Percentiles rank a stretch among this genome's conserved stretches.
Conservation (phyloP, 306 rosid species). For the Sophora flavescens region DNA sequence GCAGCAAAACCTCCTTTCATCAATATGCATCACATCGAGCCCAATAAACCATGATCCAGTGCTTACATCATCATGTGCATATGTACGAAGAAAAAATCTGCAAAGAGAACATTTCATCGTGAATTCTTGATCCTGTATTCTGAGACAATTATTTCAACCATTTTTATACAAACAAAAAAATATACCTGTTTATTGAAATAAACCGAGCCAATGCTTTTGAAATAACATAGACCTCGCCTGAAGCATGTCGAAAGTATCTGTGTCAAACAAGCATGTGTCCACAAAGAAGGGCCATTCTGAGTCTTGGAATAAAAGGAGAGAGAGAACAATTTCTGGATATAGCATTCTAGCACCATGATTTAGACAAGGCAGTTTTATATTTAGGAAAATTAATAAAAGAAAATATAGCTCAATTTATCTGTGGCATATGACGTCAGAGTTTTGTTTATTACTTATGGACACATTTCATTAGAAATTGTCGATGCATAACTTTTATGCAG, state of each 20-base stretch:
- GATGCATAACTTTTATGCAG: slow-evolving; percentile 4
- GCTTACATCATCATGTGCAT: slow-evolving; percentile 75
- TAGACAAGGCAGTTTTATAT: slow-evolving; percentile 14
- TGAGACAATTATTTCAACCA: slow-evolving; percentile 26
- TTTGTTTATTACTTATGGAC: not conserved
- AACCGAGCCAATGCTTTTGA: slow-evolving; percentile 76
- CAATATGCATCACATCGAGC: slow-evolving; percentile 64
- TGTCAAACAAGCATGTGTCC: slow-evolving; percentile 38
- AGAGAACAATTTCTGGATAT: slow-evolving; percentile 18
- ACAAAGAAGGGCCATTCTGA: not conserved
- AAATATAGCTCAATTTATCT: slow-evolving; percentile 1
- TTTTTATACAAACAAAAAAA: slow-evolving; percentile 11
- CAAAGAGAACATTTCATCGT: slow-evolving; percentile 42
- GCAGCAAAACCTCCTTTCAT: slow-evolving; percentile 73
- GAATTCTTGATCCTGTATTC: slow-evolving; percentile 28
- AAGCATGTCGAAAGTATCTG: slow-evolving; percentile 79
- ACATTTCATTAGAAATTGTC: slow-evolving; percentile 1
- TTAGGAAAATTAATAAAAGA: slow-evolving; percentile 23
- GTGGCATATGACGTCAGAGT: slow-evolving; percentile 19
- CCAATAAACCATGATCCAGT: slow-evolving; percentile 86
- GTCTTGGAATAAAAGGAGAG: not conserved
- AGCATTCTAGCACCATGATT: slow-evolving; percentile 11
- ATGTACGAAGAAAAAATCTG: slow-evolving; percentile 70
- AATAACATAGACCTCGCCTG: slow-evolving; percentile 63
- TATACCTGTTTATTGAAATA: slow-evolving; percentile 71